Evolutionary conservation across 495 filamentous ascomycete genomes (phyloP), one percentile per base, ranked within the genome.

Genomic region (Echria macrotheca): DNA sequence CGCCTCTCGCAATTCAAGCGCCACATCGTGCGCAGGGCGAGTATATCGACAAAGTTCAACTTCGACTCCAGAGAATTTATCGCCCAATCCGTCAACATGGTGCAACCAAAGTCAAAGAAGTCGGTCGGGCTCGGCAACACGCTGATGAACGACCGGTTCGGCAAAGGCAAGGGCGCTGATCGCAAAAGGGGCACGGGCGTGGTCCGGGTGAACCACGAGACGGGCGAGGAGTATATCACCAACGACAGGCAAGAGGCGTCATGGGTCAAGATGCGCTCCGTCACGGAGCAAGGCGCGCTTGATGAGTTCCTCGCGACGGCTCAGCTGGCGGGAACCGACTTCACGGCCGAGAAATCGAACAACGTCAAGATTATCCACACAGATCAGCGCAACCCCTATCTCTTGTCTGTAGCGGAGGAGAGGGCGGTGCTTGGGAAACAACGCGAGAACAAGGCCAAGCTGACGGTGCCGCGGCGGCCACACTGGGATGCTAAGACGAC

Each of bases 321-420:
- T 54, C 90, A 97, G 69, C 75, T 99, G 55, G 94, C 94, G 15
- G 91, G 89, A 39, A 99, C 94, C 49, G 94, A 99, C 63, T 99
- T 99, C 66, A 95, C 93, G 5, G 94, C 94, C 28, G 93, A 99
- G 76, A 96, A 96, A 75, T 86, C 94, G 79, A 95, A 89, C 67
- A 96, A 91, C 64, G 86, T 97, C 65, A 95, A 96, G 70, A 96
- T 99, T 64, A 96, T 99, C 57, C 91, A 99, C 59, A 81, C 80
- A 45, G 86, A 93, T 63, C 91, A 97, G 71, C 84, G 82, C 66
- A 99, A 99, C 68, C 93, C 94, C 1, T 99, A 90, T 61, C 76
- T 99, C 15, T 78, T 99, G 11, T 88, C 88, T 2, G 80, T 87
- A 0, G 79, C 83, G n/a, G 90, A 97, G 59, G 91, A 99, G 72